phyloP scores from a whole-genome alignment of 164 flowering plant genomes.

The Brasenia schreberi region DNA sequence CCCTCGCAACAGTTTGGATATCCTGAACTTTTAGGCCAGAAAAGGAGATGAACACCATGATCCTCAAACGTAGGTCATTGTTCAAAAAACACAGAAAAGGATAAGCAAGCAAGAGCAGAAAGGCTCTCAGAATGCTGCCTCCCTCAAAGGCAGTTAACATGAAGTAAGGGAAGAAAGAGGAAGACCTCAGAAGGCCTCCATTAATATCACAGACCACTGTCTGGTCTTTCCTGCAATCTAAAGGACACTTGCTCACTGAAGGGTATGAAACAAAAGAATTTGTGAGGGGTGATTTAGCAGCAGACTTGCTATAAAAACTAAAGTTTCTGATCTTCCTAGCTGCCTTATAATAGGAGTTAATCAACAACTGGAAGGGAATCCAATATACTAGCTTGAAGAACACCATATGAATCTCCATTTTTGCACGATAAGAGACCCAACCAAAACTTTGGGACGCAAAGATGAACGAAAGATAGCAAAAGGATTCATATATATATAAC shows the following conservation, averaged over 20 bases:
- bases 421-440: too few species aligned
- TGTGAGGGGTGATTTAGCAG: slow-evolving; percentile 2
- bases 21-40: slow-evolving; percentile 50
- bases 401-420: slow-evolving; percentile 5
- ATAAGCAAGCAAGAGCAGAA: slow-evolving; percentile 35
- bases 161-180: slow-evolving; percentile 73
- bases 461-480: too few species aligned
- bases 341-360: slow-evolving; percentile 38
- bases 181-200: slow-evolving; percentile 32
- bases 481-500: too few species aligned
- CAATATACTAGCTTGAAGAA: slow-evolving; percentile 40
- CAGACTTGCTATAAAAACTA: slow-evolving; percentile 18
- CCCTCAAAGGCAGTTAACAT: slow-evolving; percentile 90
- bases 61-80: slow-evolving; percentile 24
- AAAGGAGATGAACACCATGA: slow-evolving; percentile 63
- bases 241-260: slow-evolving; percentile 22
- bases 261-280: slow-evolving; percentile 13
- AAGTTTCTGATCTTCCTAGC: slow-evolving; percentile 37
- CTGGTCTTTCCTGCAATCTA: slow-evolving; percentile 15
- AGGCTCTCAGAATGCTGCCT: slow-evolving; percentile 59
- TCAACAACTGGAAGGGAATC: slow-evolving; percentile 43
- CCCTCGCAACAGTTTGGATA: slow-evolving; percentile 44
- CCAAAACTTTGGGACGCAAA: too few species aligned
- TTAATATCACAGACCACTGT: slow-evolving; percentile 53
- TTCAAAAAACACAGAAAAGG: slow-evolving; percentile 35